phyloP scores from a whole-genome alignment of 371 early-diverging fungal species.

The Lichtheimia hyalospora region DNA sequence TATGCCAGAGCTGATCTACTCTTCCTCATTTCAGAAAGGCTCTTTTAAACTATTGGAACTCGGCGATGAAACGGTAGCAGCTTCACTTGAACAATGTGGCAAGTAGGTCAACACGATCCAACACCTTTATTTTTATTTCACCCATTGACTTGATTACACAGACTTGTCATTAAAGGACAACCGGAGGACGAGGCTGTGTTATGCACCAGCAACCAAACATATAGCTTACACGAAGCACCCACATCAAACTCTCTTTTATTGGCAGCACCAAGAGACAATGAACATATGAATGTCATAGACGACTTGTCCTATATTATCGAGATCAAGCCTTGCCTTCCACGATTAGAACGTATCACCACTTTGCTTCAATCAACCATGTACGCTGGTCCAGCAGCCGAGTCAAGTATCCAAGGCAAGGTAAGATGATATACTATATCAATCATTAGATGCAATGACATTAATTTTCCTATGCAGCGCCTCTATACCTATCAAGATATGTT shows the following conservation, averaged over 20 bases:
- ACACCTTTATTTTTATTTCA: not conserved
- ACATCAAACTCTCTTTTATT: slow-evolving; percentile 55
- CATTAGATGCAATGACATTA: not conserved
- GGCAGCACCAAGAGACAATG: slow-evolving; percentile 7
- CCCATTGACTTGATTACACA: slow-evolving; percentile 2
- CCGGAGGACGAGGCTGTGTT: slow-evolving; percentile 59
- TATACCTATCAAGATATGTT: slow-evolving; percentile 33
- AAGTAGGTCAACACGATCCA: slow-evolving; percentile 12
- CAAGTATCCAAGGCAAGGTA: slow-evolving; percentile 23
- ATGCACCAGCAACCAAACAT: slow-evolving; percentile 52
- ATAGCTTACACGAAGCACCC: slow-evolving; percentile 46
- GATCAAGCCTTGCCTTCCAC: slow-evolving; percentile 39
- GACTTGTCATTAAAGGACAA: slow-evolving; percentile 44
- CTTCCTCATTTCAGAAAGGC: slow-evolving; percentile 23
- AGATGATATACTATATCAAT: not conserved
- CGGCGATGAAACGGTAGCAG: slow-evolving; percentile 15
- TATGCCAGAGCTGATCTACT: slow-evolving; percentile 25
- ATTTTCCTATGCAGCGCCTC: slow-evolving; percentile 11
- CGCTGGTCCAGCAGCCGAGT: slow-evolving; percentile 35
- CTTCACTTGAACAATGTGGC: slow-evolving; percentile 25
- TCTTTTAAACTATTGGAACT: slow-evolving; percentile 27
- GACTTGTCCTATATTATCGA: slow-evolving; percentile 45
- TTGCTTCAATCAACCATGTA: slow-evolving; percentile 34
- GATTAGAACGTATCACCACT: slow-evolving; percentile 34
- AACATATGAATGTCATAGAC: slow-evolving; percentile 23